These are phyloP conservation scores for Neonectria sp. DNA, from an alignment of 2,329 filamentous ascomycete genomes.

Conservation along the genomic window DNA sequence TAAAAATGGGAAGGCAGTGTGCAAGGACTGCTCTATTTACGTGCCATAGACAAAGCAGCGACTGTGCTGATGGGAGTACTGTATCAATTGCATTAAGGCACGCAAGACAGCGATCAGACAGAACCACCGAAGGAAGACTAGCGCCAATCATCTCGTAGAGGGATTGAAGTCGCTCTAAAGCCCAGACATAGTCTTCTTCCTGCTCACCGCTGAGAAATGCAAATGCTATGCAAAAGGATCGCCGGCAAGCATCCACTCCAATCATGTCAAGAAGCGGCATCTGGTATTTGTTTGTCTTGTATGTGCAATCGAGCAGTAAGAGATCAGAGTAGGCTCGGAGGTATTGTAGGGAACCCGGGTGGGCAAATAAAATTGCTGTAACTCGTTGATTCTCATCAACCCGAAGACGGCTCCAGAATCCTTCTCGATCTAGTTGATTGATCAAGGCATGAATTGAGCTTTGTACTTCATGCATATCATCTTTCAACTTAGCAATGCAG, in stretches of 20 bases:
- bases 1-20: no score
- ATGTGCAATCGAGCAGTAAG: constrained; percentile 36
- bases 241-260: constrained; percentile 19
- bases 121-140: no score
- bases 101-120: no score
- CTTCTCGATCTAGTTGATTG: constrained; percentile 38
- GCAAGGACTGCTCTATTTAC: no score
- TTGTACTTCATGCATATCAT: constrained; percentile 28
- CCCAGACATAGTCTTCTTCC: background rate
- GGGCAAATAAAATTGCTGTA: constrained; percentile 39
- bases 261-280: constrained; percentile 25
- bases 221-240: constrained; percentile 40
- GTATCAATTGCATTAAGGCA: no score
- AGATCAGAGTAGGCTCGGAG: constrained; percentile 35
- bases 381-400: constrained; percentile 32
- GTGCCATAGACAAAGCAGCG: no score
- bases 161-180: background rate
- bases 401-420: constrained; percentile 38
- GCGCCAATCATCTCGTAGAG: no score
- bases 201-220: background rate
- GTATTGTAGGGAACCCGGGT: constrained; percentile 38
- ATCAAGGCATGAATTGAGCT: constrained; percentile 30
- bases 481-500: constrained; percentile 30
- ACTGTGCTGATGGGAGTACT: no score
- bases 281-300: constrained; percentile 26